phyloP scores from a whole-genome alignment of 2,329 filamentous ascomycete genomes.

The Teratosphaeriaceae sp. region DNA sequence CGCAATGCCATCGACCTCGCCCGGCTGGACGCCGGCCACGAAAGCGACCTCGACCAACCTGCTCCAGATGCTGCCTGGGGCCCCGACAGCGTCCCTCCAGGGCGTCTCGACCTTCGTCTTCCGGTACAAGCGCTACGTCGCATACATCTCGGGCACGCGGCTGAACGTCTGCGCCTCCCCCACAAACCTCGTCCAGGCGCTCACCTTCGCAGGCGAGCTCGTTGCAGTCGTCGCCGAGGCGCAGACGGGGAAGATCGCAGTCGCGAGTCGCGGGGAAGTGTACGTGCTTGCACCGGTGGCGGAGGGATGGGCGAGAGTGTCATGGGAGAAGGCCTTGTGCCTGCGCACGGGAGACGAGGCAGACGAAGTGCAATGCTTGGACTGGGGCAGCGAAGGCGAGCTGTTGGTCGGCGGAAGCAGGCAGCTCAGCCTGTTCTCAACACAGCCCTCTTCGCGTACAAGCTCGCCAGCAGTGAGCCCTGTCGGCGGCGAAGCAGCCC shows the following conservation, averaged over 20 bases:
- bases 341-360: slow-evolving; percentile 43
- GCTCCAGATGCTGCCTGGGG: slow-evolving; percentile 61
- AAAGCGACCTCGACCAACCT: slow-evolving; percentile 16
- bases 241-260: slow-evolving; percentile 74
- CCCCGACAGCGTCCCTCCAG: slow-evolving; percentile 71
- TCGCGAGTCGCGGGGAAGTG: slow-evolving; percentile 58
- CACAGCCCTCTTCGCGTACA: slow-evolving; percentile 28
- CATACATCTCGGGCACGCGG: slow-evolving; percentile 84
- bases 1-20: slow-evolving; percentile 25
- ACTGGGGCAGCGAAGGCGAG: slow-evolving; percentile 84
- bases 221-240: slow-evolving; percentile 78
- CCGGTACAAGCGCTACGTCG: slow-evolving; percentile 65
- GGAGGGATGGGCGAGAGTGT: slow-evolving; percentile 68
- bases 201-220: slow-evolving; percentile 52
- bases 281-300: slow-evolving; percentile 74
- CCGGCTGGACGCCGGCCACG: slow-evolving; percentile 4
- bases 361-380: slow-evolving; percentile 55
- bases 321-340: slow-evolving; percentile 57
- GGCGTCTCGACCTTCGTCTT: slow-evolving; percentile 68
- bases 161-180: slow-evolving; percentile 75
- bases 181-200: slow-evolving; percentile 73
- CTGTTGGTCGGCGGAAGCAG: slow-evolving; percentile 65
- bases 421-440: slow-evolving; percentile 65
- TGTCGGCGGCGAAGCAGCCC: slow-evolving; percentile 34
- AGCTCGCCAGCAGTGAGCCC: slow-evolving; percentile 17